phyloP scores from a whole-genome alignment of 2,329 filamentous ascomycete genomes.

The Ascochyta clinopodiicola region DNA sequence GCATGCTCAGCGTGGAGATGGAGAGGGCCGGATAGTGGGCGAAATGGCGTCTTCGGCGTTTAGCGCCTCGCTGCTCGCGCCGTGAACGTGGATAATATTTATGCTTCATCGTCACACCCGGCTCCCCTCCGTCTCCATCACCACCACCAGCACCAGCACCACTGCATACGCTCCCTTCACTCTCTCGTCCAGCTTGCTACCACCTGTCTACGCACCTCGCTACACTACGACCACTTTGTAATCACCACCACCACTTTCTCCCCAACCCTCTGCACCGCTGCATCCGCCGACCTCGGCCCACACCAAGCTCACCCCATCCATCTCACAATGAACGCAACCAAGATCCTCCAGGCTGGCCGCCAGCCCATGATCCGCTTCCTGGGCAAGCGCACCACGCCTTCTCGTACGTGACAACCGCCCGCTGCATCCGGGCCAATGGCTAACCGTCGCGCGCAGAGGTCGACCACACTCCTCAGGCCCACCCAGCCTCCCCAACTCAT shows the following conservation, averaged over 20 bases:
- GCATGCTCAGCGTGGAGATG: constrained; percentile 11
- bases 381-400: constrained; percentile 55
- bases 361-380: constrained; percentile 61
- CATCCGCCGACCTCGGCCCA: constrained; percentile 11
- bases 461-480: constrained; percentile 75
- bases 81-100: constrained; percentile 30
- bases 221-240: neutral
- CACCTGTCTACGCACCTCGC: constrained; percentile 3
- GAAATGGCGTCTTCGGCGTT: constrained; percentile 27
- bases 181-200: constrained; percentile 6
- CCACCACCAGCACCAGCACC: neutral
- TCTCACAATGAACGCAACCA: constrained; percentile 54
- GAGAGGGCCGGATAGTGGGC: constrained; percentile 19
- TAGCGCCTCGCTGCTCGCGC: constrained; percentile 19
- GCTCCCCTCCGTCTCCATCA: constrained; percentile 23
- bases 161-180: constrained; percentile 13
- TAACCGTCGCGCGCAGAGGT: constrained; percentile 60
- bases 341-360: constrained; percentile 54
- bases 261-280: neutral
- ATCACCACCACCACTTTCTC: neutral
- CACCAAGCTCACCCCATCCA: constrained; percentile 17
- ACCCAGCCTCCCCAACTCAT: constrained; percentile 73
- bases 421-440: neutral
- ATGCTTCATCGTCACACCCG: constrained; percentile 28
- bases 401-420: constrained; percentile 45